Conservation (phyloP, 306 rosid species). For the Malus orientalis region DNA sequence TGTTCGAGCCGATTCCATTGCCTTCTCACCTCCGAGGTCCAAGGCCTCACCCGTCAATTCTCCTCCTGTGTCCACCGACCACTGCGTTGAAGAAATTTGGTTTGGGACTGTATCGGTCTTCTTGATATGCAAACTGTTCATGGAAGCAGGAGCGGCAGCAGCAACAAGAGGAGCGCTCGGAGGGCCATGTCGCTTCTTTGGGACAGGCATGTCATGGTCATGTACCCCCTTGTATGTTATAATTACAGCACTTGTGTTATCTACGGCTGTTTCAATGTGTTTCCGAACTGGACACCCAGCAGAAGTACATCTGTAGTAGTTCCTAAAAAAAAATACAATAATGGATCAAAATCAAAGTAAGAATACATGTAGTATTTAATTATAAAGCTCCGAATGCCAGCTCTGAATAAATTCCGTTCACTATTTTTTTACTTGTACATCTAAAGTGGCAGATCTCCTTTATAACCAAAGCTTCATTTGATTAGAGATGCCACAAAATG, state of each 20-base stretch:
- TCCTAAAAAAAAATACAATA: conserved; percentile 39
- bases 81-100: conserved; percentile 45
- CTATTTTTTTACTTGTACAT: background rate
- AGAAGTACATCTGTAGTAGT: conserved; percentile 98
- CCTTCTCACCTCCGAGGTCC: conserved; percentile 96
- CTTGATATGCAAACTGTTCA: conserved; percentile 42
- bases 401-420: background rate
- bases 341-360: conserved; percentile 14
- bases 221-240: conserved; percentile 92
- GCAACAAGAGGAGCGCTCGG: conserved; percentile 80
- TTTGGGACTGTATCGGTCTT: conserved; percentile 31
- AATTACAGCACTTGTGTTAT: conserved; percentile 57
- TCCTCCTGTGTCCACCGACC: conserved; percentile 86
- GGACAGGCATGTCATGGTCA: conserved; percentile 93
- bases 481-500: background rate
- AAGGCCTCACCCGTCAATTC: conserved; percentile 86
- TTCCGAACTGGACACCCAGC: conserved; percentile 98
- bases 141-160: conserved; percentile 70
- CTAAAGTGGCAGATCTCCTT: background rate
- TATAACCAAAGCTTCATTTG: background rate
- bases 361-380: background rate
- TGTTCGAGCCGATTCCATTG: conserved; percentile 94
- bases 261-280: conserved; percentile 76
- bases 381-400: background rate
- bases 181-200: conserved; percentile 85